Evolutionary conservation across 495 filamentous ascomycete genomes (phyloP), one percentile per base, ranked within the genome.

Genomic region (Platismatia glauca): DNA sequence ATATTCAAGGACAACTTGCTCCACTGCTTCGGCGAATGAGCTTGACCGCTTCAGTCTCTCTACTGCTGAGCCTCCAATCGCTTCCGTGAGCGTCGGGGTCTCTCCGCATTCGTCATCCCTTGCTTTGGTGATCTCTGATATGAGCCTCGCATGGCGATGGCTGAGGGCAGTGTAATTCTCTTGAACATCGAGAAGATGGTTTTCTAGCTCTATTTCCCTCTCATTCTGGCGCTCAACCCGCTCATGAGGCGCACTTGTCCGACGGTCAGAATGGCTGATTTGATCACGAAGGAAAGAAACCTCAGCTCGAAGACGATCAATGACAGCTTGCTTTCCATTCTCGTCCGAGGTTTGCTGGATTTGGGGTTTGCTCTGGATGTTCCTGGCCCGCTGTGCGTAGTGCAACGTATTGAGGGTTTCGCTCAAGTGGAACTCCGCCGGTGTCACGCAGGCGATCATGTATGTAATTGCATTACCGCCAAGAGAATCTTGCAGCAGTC

Each of bases 391-490:
- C 77, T 97, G 94, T 33, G 94, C 94, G 75, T 99, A 99, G 72
- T 96, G 75, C 29, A 99, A 88, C 0, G 94, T 99, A 72, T 99
- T 99, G 46, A 99, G 78, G 1, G 94, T 97, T 75, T 99, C 94
- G 75, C 92, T 97, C 22, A 97, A 79, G 73, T 99, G 93, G 72
- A 97, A 99, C 69, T 96, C 93, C 18, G 91, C 91, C 8, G 92
- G 94, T 8, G 90, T 97, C 31, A 99, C 92, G 75, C 94, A 99
- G 35, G 94, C 94, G 77, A 99, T 92, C 94, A 99, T 97, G 74
- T 97, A 99, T 2, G 94, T 99, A 69, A 96, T 95, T 0, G 94
- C 95, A 70, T 95, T 97, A 7, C 95, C 95, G 55, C 94, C 94
- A n/a, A 99, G 79, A 3, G 94, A 99, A 73, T 99, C 94, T 77